A percentile compares a stretch with the other conserved stretches of the same genome.
Evolutionary conservation across 1,284 basidiomycete genomes (phyloP).

Genomic region (Exobasidium cylindrosporum): DNA sequence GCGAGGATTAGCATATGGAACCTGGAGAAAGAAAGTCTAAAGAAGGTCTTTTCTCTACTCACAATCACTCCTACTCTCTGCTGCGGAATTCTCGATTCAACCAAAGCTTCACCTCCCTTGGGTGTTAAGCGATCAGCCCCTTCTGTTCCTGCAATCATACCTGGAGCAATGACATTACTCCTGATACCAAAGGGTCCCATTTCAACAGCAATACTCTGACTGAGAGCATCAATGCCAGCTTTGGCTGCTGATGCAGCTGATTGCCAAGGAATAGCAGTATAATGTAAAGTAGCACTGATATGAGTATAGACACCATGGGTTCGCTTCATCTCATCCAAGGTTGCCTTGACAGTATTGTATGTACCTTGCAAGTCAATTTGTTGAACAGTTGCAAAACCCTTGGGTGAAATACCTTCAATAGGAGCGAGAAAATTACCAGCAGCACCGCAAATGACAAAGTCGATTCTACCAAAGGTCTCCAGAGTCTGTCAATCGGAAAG

Average conservation of each 20-base stretch:
- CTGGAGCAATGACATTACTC: constrained; percentile 86
- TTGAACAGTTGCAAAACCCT: constrained; percentile 77
- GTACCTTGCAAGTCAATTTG: constrained; percentile 92
- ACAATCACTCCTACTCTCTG: constrained; percentile 47
- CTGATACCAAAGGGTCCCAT: constrained; percentile 67
- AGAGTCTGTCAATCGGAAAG: constrained; percentile 62
- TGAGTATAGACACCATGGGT: constrained; percentile 75
- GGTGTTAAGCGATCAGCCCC: constrained; percentile 72
- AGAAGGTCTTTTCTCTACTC: constrained; percentile 21
- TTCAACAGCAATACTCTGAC: constrained; percentile 72
- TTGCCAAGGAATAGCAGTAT: constrained; percentile 83
- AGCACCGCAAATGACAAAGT: constrained; percentile 87
- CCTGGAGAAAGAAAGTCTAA: too few relatives aligned
- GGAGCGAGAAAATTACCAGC: constrained; percentile 56
- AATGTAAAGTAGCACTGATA: constrained; percentile 86
- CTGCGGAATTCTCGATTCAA: constrained; percentile 39
- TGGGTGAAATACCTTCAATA: constrained; percentile 48
- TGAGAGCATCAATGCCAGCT: constrained; percentile 85
- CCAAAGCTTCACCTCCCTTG: constrained; percentile 54
- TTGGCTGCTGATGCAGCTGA: constrained; percentile 92
- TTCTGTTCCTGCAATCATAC: constrained; percentile 77
- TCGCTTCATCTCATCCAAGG: constrained; percentile 40
- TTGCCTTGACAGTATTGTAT: constrained; percentile 73
- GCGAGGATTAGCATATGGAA: not conserved
- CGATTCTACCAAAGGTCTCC: constrained; percentile 77